Evolutionary conservation across 2,329 filamentous ascomycete genomes (phyloP), one percentile per base, ranked within the genome.

Genomic region (Paraconiothyrium brasiliense): DNA sequence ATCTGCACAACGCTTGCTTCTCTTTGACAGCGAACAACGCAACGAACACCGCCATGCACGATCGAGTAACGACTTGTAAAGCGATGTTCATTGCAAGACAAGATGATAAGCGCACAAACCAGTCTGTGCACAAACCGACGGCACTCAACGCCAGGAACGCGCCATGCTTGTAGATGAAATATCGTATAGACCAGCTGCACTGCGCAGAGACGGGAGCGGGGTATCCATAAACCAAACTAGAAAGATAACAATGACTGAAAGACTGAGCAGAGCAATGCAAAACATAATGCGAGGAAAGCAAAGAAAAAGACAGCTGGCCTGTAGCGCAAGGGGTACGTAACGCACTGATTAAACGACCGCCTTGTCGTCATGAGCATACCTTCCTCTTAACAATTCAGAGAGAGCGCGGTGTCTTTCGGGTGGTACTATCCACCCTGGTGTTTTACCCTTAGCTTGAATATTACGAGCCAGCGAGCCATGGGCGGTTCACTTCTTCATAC

Each of bases 401-500:
- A 32, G 13, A 39, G 35, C 13, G 35, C 13, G 13, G 30, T 35
- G 48, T 51, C 5, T 9, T 27, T n/a, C n/a, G n/a, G 43, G 20
- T 46, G 43, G 43, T 8, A 46, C 43, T 24, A 11, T 22, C 20
- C 39, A 41, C 39, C 39, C 5, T 20, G 43, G 24, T 9, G 11
- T 2, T 46, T 11, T 20, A 20, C 20, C 20, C 20, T 20, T 1
- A 20, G 20, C 20, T 20, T 20, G 20, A 20, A 20, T 20, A 20
- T 20, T 39, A 73, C 20, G 64, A 70, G 11, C 71, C 66, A 5
- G 64, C 58, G 27, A 72, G 58, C 74, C 75, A 78, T n/a, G 73
- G 59, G n/a, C 70, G 68, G 11, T 65, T 58, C 7, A 74, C 71
- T 30, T 72, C 54, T 59, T 76, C 75, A 50, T 70, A 77, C 27